A percentile compares a stretch with the other conserved stretches of the same genome.
phyloP scores from a whole-genome alignment of 257 asterid genomes.

The Nyctanthes arbortristis region DNA sequence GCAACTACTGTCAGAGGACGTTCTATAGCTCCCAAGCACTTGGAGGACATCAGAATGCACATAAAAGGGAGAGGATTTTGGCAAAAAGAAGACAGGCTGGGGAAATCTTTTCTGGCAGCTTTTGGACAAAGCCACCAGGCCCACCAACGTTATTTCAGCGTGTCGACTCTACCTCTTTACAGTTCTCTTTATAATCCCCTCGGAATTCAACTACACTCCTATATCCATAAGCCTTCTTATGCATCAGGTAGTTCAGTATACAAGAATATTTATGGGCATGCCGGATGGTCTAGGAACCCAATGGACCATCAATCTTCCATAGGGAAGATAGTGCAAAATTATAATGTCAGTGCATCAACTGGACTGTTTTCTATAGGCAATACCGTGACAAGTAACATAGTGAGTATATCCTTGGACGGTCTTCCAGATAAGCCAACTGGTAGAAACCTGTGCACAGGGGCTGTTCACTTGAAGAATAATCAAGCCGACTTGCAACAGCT shows the following conservation, averaged over 20 bases:
- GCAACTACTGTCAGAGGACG: constrained; percentile 14
- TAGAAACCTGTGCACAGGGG: too few relatives aligned
- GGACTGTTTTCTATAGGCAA: background rate
- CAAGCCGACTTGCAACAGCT: constrained; percentile 19
- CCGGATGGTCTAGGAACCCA: background rate
- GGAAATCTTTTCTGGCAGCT: constrained; percentile 9
- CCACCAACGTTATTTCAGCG: background rate
- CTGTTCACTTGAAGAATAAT: background rate
- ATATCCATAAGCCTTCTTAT: constrained; percentile 16
- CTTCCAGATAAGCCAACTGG: too few relatives aligned
- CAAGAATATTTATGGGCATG: background rate
- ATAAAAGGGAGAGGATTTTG: constrained; percentile 11
- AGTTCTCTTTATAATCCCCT: constrained; percentile 14
- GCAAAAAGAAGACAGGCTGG: constrained; percentile 9
- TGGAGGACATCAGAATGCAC: constrained; percentile 23
- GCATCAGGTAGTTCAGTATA: background rate
- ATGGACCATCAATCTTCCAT: constrained; percentile 17
- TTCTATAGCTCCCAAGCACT: constrained; percentile 21
- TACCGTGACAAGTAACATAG: background rate
- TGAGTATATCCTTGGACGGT: background rate
- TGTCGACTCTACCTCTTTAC: constrained; percentile 16
- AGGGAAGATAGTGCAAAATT: constrained; percentile 14
- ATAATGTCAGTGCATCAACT: constrained; percentile 1
- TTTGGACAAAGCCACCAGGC: constrained; percentile 7
- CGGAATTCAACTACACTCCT: constrained; percentile 25